phyloP scores from a whole-genome alignment of 2,329 filamentous ascomycete species.

The Colletotrichum gloeosporioides region DNA sequence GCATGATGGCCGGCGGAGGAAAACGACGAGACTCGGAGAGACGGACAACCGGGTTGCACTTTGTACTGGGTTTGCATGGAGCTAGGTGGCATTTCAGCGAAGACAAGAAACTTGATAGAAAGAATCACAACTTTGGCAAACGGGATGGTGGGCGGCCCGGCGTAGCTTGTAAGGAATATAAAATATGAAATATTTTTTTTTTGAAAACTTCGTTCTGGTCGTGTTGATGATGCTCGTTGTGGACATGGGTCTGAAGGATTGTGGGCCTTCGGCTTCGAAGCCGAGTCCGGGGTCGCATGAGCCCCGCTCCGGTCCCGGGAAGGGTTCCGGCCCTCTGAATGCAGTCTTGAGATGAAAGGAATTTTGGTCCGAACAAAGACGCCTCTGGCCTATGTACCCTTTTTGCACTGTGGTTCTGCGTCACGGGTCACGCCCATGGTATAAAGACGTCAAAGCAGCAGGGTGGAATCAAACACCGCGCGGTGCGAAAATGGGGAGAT shows the following conservation, averaged over 20 bases:
- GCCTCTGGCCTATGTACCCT: rapidly evolving
- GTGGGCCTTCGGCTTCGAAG: background rate
- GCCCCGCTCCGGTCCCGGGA: background rate
- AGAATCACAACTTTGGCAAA: background rate
- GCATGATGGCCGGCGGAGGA: background rate
- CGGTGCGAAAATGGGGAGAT: background rate
- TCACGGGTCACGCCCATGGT: background rate
- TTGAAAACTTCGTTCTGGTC: background rate
- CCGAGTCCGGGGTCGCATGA: background rate
- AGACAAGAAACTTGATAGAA: background rate
- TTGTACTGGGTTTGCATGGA: background rate
- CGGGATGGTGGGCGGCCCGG: background rate
- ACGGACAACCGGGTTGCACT: background rate
- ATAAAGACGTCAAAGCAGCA: background rate
- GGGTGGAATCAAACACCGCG: background rate
- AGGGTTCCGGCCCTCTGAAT: background rate
- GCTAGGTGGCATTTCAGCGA: background rate
- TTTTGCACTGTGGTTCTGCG: background rate
- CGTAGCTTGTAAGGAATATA: background rate
- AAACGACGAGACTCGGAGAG: background rate
- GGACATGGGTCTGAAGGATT: background rate
- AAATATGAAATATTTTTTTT: background rate
- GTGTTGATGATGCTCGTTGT: background rate
- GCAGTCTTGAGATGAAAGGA: background rate
- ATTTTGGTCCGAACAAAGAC: background rate